These are phyloP conservation scores for Metschnikowia gelsemii DNA, from an alignment of 805 yeast genomes.

Conservation along the genomic window DNA sequence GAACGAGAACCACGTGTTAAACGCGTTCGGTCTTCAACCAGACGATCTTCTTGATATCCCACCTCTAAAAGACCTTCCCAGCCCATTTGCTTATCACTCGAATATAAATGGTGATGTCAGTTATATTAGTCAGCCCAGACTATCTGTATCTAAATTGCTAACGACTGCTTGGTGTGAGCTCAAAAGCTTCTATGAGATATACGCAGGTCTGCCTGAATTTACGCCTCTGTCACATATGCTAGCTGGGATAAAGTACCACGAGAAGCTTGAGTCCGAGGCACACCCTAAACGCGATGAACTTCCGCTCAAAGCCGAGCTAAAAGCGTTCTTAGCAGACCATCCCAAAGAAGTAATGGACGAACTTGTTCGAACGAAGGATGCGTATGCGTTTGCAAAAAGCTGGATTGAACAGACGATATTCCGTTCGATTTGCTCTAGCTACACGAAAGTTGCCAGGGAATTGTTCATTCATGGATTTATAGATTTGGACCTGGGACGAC, in stretches of 20 bases:
- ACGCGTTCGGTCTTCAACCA: slow-evolving; percentile 11
- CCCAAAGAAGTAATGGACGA: slow-evolving; percentile 15
- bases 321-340: slow-evolving; percentile 10
- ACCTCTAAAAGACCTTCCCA: slow-evolving; percentile 8
- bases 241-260: slow-evolving; percentile 40
- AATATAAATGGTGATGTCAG: slow-evolving; percentile 14
- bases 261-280: slow-evolving; percentile 20
- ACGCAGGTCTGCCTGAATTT: slow-evolving; percentile 36
- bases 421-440: slow-evolving; percentile 42
- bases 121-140: slow-evolving; percentile 26
- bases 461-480: slow-evolving; percentile 54
- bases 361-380: slow-evolving; percentile 16
- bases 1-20: slow-evolving; percentile 13
- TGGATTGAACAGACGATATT: slow-evolving; percentile 45
- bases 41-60: slow-evolving; percentile 14
- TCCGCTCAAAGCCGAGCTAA: slow-evolving; percentile 18
- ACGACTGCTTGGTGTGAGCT: slow-evolving; percentile 71
- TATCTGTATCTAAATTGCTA: slow-evolving; percentile 60
- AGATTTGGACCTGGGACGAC: slow-evolving; percentile 27
- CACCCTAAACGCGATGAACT: slow-evolving; percentile 50
- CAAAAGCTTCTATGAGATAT: slow-evolving; percentile 51
- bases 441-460: slow-evolving; percentile 59
- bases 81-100: slow-evolving; percentile 16
- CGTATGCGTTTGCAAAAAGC: slow-evolving; percentile 25
- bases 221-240: slow-evolving; percentile 36